These are phyloP conservation scores for Cyberlindnera americana DNA, from an alignment of 805 yeast species.

Conservation along the genomic window DNA sequence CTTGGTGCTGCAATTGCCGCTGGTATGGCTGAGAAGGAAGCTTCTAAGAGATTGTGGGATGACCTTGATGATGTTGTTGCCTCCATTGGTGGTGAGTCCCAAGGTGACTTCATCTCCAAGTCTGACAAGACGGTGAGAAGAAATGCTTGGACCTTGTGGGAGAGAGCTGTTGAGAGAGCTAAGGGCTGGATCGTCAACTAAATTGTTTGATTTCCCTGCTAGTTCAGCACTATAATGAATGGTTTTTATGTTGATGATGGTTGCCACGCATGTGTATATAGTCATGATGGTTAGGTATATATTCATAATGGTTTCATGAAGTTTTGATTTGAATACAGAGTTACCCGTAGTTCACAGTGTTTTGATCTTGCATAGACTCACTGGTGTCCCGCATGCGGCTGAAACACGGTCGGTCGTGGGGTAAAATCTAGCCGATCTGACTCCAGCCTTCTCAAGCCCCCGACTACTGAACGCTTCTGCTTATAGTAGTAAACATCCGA, in stretches of 20 bases:
- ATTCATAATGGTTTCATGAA: conserved; percentile 10
- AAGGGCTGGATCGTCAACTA: conserved; percentile 61
- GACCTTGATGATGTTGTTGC: conserved; percentile 64
- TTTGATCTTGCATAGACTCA: too few species aligned
- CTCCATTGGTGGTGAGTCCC: conserved; percentile 34
- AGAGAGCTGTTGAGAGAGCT: conserved; percentile 76
- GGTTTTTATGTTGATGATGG: conserved; percentile 9
- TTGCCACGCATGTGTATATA: conserved; percentile 11
- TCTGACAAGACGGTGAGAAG: conserved; percentile 57
- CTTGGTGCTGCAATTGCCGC: conserved; percentile 97
- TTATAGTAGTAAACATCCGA: too few species aligned
- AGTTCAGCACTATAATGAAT: neutral
- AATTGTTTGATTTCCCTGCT: conserved; percentile 1
- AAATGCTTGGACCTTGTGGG: conserved; percentile 75
- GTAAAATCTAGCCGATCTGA: neutral
- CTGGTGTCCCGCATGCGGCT: too few species aligned
- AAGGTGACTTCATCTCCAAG: conserved; percentile 34
- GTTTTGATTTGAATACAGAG: too few species aligned
- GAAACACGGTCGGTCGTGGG: neutral
- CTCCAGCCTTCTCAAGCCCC: too few species aligned
- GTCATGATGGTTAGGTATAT: conserved; percentile 10
- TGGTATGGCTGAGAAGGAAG: conserved; percentile 54
- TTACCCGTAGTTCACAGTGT: too few species aligned
- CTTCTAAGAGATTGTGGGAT: conserved; percentile 66
- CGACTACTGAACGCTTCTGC: too few species aligned